Conservation (phyloP, 176 grass and related monocot genomes). For the Pharus latifolius region DNA sequence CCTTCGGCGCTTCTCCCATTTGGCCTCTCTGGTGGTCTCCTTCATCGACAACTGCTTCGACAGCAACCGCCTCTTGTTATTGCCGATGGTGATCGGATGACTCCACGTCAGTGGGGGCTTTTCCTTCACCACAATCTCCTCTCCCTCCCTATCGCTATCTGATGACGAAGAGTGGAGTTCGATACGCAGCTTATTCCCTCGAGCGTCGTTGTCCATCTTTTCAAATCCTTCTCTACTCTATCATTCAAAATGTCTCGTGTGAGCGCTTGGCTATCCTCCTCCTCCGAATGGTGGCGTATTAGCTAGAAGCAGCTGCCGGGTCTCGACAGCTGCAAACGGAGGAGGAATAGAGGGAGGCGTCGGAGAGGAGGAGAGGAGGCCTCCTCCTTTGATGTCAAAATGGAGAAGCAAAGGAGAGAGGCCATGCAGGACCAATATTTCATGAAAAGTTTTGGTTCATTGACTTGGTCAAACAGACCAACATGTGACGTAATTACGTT, state of each 20-base stretch:
- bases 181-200: not conserved
- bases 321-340: not conserved
- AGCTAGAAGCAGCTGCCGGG: not conserved
- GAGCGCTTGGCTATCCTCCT: not conserved
- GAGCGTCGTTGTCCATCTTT: not conserved
- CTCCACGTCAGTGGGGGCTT: not conserved
- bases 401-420: not conserved
- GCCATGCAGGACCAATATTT: not conserved
- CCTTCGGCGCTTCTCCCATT: slow-evolving; percentile 41
- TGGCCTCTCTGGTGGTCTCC: slow-evolving; percentile 41
- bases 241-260: not conserved
- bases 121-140: not conserved
- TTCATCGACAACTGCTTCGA: slow-evolving; percentile 49
- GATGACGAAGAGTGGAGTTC: slow-evolving; percentile 1
- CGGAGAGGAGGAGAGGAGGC: not conserved
- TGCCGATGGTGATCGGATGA: not conserved
- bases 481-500: not conserved
- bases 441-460: not conserved
- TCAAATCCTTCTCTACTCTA: not conserved
- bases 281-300: not conserved
- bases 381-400: not conserved
- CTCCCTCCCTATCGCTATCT: slow-evolving; percentile 16
- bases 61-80: slow-evolving; percentile 14
- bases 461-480: not conserved
- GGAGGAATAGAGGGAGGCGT: not conserved